Percentiles rank a stretch among this genome's conserved stretches.
Conservation (phyloP, 176 grass and related monocot genomes). For the Aegilops umbellulata region DNA sequence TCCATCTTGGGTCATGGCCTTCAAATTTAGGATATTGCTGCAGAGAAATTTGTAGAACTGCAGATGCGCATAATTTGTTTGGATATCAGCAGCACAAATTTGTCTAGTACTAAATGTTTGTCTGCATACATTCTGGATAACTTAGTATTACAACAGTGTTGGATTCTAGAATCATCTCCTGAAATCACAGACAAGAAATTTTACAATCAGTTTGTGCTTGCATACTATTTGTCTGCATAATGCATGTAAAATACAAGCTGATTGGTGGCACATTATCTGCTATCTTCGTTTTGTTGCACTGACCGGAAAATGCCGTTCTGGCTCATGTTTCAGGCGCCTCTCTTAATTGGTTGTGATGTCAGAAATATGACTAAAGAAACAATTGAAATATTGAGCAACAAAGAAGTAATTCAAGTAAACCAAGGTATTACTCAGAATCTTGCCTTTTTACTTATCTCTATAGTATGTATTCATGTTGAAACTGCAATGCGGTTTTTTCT, state of each 20-base stretch:
- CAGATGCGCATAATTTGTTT: neutral
- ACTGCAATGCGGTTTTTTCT: neutral
- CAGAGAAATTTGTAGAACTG: neutral
- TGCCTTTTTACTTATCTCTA: neutral
- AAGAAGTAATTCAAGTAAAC: conserved; percentile 88
- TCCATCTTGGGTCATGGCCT: neutral
- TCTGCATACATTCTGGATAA: neutral
- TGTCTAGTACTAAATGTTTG: neutral
- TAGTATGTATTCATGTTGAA: neutral
- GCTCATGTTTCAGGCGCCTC: conserved; percentile 68
- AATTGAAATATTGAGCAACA: conserved; percentile 79
- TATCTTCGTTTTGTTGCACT: neutral
- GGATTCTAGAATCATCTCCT: neutral
- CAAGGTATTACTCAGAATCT: conserved; percentile 62
- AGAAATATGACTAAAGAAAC: conserved; percentile 92
- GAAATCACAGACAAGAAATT: neutral
- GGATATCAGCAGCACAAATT: neutral
- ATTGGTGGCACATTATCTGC: neutral
- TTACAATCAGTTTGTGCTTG: neutral
- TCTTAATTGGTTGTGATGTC: conserved; percentile 97
- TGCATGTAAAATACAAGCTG: neutral
- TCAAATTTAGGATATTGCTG: neutral
- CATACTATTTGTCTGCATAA: neutral
- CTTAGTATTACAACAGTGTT: neutral
- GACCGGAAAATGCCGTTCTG: neutral